A percentile compares a stretch with the other conserved stretches of the same genome.
These are phyloP conservation scores for Penicillium aurantiogriseum DNA, from an alignment of 2,329 filamentous ascomycete species.

Conservation along the genomic window DNA sequence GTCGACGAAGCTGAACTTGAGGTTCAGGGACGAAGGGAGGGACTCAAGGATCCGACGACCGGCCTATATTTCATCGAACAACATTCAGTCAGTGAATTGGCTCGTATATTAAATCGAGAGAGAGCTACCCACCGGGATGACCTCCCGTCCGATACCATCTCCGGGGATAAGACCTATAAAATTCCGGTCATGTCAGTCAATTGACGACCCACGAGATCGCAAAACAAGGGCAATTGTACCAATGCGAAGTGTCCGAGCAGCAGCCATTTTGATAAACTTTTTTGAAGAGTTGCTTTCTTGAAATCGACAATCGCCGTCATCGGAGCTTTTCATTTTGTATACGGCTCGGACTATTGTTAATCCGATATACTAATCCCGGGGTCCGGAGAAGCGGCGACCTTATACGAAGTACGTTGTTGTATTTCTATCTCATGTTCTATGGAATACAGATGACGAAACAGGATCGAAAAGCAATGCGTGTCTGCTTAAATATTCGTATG, in stretches of 20 bases:
- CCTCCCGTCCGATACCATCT: conserved; percentile 97
- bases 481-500: background rate
- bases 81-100: conserved; percentile 14
- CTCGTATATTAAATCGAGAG: conserved; percentile 1
- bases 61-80: conserved; percentile 46
- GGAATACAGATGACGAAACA: background rate
- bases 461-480: background rate
- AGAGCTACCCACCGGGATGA: conserved; percentile 68
- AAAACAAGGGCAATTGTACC: conserved; percentile 48
- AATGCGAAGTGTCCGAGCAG: conserved; percentile 65
- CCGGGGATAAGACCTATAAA: conserved; percentile 84
- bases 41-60: conserved; percentile 90
- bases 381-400: conserved; percentile 13
- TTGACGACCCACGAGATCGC: background rate
- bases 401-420: background rate
- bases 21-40: conserved; percentile 80
- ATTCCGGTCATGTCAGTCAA: conserved; percentile 15
- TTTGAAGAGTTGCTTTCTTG: conserved; percentile 20
- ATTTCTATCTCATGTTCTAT: background rate
- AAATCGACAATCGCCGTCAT: conserved; percentile 28
- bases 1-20: conserved; percentile 93
- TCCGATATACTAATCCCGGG: conserved; percentile 20
- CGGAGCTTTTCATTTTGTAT: conserved; percentile 31
- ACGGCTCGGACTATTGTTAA: conserved; percentile 22
- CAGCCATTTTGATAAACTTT: conserved; percentile 38